Evolutionary conservation across 352 stramenopile genomes (phyloP).

Genomic region (Pythium dissimile): DNA sequence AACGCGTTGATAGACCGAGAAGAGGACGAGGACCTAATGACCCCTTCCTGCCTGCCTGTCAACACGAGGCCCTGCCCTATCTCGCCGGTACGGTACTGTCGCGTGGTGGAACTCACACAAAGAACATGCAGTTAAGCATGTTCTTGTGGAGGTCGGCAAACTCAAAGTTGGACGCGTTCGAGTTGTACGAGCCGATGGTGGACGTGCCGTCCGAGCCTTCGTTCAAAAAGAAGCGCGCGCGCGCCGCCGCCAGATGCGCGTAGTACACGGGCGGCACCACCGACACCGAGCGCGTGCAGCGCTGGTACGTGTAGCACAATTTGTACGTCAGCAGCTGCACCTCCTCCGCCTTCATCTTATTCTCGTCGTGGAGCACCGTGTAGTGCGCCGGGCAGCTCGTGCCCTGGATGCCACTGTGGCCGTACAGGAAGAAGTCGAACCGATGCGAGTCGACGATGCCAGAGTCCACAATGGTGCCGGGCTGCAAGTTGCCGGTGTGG

Average conservation of each 20-base stretch:
- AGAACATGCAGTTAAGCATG: slow-evolving; percentile 69
- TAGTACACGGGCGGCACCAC: slow-evolving; percentile 72
- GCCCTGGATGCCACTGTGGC: slow-evolving; percentile 62
- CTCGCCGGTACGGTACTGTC: not conserved
- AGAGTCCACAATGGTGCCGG: slow-evolving; percentile 55
- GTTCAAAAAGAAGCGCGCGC: slow-evolving; percentile 57
- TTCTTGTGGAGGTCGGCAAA: slow-evolving; percentile 59
- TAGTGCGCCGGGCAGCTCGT: slow-evolving; percentile 67
- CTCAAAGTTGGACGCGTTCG: slow-evolving; percentile 53
- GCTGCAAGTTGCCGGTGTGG: slow-evolving; percentile 39
- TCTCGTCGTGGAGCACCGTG: slow-evolving; percentile 62
- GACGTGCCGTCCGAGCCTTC: slow-evolving; percentile 51
- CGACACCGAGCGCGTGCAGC: slow-evolving; percentile 68
- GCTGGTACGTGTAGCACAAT: slow-evolving; percentile 64
- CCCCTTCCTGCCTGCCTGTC: too few relatives aligned
- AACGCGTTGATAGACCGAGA: not conserved
- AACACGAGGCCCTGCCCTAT: not conserved
- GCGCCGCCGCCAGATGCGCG: slow-evolving; percentile 53
- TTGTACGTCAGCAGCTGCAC: slow-evolving; percentile 43
- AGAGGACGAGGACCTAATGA: not conserved
- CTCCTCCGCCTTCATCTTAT: slow-evolving; percentile 33
- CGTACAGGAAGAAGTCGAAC: slow-evolving; percentile 72
- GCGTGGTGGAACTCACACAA: slow-evolving; percentile 30
- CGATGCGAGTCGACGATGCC: slow-evolving; percentile 55
- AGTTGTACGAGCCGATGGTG: slow-evolving; percentile 57